Evolutionary conservation across 1,139 yeast species (phyloP).

Genomic region (Hansenula lynferdii): DNA sequence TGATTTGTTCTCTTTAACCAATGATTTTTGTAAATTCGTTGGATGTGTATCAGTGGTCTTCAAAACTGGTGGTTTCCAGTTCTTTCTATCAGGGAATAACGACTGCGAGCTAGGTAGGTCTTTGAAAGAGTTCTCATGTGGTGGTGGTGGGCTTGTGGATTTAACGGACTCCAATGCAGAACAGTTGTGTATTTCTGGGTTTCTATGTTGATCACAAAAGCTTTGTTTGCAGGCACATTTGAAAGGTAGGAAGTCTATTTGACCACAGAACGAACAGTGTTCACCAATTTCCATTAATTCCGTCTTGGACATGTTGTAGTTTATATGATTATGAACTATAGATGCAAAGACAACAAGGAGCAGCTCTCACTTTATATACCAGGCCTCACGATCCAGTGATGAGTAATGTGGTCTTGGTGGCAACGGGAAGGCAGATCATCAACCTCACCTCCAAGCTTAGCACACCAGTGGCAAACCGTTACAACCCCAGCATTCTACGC

Average conservation of each 20-base stretch:
- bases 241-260: conserved; percentile 67
- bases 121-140: conserved; percentile 12
- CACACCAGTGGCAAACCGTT: too few relatives aligned
- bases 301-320: too few relatives aligned
- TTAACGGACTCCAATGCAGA: too few relatives aligned
- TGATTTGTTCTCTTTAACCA: conserved; percentile 24
- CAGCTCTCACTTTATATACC: too few relatives aligned
- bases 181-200: conserved; percentile 44
- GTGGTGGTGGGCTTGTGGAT: too few relatives aligned
- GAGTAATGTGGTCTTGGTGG: too few relatives aligned
- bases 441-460: too few relatives aligned
- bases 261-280: conserved; percentile 60
- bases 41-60: conserved; percentile 15
- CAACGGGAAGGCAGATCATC: too few relatives aligned
- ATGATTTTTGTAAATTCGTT: conserved; percentile 7
- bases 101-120: conserved; percentile 18
- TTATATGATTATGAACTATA: too few relatives aligned
- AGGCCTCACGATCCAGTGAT: too few relatives aligned
- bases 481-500: too few relatives aligned
- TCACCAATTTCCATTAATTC: conserved; percentile 66
- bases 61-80: conserved; percentile 35
- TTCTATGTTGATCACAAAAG: conserved; percentile 57
- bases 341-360: too few relatives aligned
- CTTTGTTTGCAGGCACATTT: conserved; percentile 54
- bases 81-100: conserved; percentile 54